Evolutionary conservation across 768 basidiomycete genomes (phyloP), one percentile per base, ranked within the genome.

Genomic region (Pleurotus eryngii): DNA sequence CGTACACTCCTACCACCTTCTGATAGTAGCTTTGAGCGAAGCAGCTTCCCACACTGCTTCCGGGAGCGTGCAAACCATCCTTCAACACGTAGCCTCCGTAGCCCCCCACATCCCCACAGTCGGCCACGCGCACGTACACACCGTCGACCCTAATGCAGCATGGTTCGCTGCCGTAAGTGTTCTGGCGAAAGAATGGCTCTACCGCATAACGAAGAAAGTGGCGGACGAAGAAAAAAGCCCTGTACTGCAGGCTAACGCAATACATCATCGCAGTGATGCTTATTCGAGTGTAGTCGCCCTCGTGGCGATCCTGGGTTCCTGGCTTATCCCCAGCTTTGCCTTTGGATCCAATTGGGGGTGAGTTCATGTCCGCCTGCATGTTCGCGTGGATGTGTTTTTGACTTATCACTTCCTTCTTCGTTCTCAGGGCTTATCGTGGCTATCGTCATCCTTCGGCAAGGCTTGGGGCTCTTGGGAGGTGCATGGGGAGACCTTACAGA

Each of bases 261-360:
- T 95, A 56, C 96, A 98, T 70, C 97, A 99, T 72, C 83, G 97
- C n/a, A 95, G 92, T 61, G 97, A 99, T 69, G 94, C 93, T 5
- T 93, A 95, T 66, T 95, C 94, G 3, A 95, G 94, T 64, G 63
- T 89, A 49, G 93, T 99, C 55, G 94, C 95, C 9, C 82, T 98
- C 56, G 81, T 89, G 46, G 95, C 96, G 14, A 99, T 99, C 66
- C 72, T 98, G 6, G 94, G 95, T 11, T 92, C 88, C 8, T 91
- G 91, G 77, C 77, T 85, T 62, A 90, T 90, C 70, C 70, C 94
- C 95, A 14, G 77, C 82, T n/a, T 67, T 92, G 55, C 90, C 97
- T 57, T 76, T 98, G 38, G 97, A 99, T 68, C 95, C 97, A 7
- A 80, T 99, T 37, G 97, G 97, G 61, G 96, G 96, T 85, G 64